Base-by-base conservation (phyloP, 2,329 filamentous ascomycete genomes). In the Cyclaneusma minus region DNA sequence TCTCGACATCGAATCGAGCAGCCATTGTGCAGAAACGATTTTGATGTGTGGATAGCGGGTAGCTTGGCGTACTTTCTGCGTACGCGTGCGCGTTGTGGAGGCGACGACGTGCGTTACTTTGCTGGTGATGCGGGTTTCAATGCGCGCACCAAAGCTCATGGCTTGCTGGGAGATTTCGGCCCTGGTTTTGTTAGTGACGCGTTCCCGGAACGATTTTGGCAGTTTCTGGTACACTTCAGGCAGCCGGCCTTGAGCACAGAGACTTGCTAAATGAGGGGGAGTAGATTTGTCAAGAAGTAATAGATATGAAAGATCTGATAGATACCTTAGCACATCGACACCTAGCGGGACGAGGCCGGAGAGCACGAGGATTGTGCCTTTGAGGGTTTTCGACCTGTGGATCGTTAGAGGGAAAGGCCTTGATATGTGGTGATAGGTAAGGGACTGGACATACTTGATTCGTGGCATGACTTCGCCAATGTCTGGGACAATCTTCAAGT, bases 11-110 rank as follows among this genome's bases (percentile, higher is more conserved):
- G 76, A 91, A 38, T 85, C 78, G 16, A 75, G 64, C 16, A 98
- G 69, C 89, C 89, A 98, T 41, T 82, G 72, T 28, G 84, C 79
- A 39, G 77, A 84, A 24, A 98, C 89, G 31, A 98, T 92, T 48
- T 84, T 85, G 50, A 95, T 80, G 27, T 71, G 69, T 0, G 77
- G 62, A 29, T 83, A 78, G 35, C 74, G 71, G 9, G 80, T 75
- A 0, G 89, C 89, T 49, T 85, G 77, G 24, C 81, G 76, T 22
- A 95, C 83, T 53, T 98, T 98, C 28, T 82, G 77, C 0, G 89
- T 95, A 13, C 85, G 73, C 16, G 78, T 78, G 13, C 77, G 63
- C 10, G 68, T 62, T 11, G 68, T 70, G 27, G 69, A 75, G 6
- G 79, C 73, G 3, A 85, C 76, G 4, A 85, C 63, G 48, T 85